phyloP scores from a whole-genome alignment of 306 rosid genomes.

The Fagus crenata region DNA sequence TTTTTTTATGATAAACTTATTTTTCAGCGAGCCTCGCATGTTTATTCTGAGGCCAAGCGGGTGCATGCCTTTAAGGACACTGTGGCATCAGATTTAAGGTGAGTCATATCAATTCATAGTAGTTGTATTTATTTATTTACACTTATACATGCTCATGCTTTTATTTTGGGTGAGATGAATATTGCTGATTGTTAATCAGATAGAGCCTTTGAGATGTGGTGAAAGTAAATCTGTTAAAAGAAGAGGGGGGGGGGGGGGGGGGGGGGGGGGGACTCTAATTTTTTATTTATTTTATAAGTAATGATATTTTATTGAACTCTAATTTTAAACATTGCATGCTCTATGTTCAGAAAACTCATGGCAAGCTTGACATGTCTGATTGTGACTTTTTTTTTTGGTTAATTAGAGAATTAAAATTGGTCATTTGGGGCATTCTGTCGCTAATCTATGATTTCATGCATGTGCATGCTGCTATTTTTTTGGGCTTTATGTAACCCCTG shows the following conservation, averaged over 20 bases:
- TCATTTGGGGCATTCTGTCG: not conserved
- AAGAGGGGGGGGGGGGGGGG: fast-evolving
- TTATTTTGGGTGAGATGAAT: not conserved
- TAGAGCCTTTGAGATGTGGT: not conserved
- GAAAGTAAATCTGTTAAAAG: not conserved
- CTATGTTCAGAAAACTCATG: not conserved
- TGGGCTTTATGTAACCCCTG: not conserved
- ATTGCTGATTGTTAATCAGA: not conserved
- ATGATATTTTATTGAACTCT: not conserved
- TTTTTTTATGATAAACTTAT: constrained; percentile 28
- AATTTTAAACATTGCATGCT: not conserved
- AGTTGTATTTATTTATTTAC: not conserved
- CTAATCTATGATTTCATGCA: not conserved
- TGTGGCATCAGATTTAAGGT: constrained; percentile 74
- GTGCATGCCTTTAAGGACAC: constrained; percentile 86
- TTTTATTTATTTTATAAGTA: too few relatives aligned
- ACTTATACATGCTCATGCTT: not conserved
- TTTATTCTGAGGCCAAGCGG: constrained; percentile 95
- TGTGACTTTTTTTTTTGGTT: not conserved
- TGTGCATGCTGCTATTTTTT: not conserved
- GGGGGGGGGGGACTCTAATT: not conserved
- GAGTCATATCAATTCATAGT: constrained; percentile 12
- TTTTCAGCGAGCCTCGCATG: constrained; percentile 86
- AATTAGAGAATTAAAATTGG: not conserved
- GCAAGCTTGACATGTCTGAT: not conserved